Evolutionary conservation across 768 basidiomycete species (phyloP).

Genomic region (Leccinum fibrillosum): DNA sequence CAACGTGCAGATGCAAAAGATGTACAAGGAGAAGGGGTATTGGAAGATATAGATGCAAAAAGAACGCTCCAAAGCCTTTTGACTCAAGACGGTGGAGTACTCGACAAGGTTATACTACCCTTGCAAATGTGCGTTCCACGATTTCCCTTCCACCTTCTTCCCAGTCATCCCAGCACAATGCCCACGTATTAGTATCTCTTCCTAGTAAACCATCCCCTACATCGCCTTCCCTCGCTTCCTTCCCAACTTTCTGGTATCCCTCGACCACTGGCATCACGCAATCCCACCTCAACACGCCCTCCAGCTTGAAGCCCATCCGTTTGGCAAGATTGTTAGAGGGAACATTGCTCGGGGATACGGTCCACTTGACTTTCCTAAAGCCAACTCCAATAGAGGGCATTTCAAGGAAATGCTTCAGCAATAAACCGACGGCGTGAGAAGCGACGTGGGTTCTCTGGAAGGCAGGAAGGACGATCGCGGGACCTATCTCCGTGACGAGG

Average conservation of each 20-base stretch:
- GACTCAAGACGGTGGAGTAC: no score
- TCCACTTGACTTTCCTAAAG: conserved; percentile 46
- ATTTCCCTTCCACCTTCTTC: conserved; percentile 31
- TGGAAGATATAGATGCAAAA: no score
- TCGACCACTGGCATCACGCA: conserved; percentile 30
- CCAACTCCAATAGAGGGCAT: conserved; percentile 32
- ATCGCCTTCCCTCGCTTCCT: conserved; percentile 21
- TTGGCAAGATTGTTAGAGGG: conserved; percentile 38
- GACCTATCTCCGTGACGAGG: conserved; percentile 33
- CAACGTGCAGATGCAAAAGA: no score
- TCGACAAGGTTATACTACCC: not conserved
- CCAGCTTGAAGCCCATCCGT: conserved; percentile 27
- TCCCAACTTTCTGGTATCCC: conserved; percentile 28
- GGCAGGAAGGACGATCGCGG: conserved; percentile 31
- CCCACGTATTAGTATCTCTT: conserved; percentile 34
- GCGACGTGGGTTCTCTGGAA: conserved; percentile 43
- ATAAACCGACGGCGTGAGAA: conserved; percentile 36
- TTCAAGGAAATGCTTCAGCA: conserved; percentile 34
- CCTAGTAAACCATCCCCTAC: conserved; percentile 23
- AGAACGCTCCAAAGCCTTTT: no score
- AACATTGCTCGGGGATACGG: conserved; percentile 35
- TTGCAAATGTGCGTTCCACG: conserved; percentile 26
- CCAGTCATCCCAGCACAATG: conserved; percentile 44
- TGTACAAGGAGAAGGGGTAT: no score
- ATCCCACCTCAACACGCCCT: conserved; percentile 41